Base-by-base conservation (phyloP, 345 rosid genomes). In the Theobroma cacao region DNA sequence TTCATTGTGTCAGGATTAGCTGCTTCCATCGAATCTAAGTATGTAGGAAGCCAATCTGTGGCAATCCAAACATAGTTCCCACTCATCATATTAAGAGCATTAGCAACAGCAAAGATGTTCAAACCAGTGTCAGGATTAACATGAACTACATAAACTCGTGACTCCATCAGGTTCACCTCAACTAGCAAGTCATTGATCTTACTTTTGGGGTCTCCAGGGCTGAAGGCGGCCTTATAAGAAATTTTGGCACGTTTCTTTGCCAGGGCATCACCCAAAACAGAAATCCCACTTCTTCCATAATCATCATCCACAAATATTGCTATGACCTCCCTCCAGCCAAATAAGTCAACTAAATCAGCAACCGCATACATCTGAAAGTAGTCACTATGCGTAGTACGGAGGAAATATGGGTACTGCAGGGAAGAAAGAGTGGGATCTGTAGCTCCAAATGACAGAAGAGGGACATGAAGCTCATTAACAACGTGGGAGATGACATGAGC, bases 51-150 rank as follows among this genome's bases (percentile, higher is more conserved):
- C 97, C 99, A 95, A 85, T 93, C 98, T 22, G 98, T 92, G 43
- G 99, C 86, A 64, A 95, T 93, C 99, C 99, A 95, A 66, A 95
- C 99, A 84, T 93, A 93, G 66, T 95, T 92, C 50, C 71, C 59
- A 71, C 43, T 75, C 88, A 82, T 90, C 99, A 95, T 95, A 17
- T 89, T 89, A 74, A 91, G 91, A 73, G 80, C 80, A 72, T 88
- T 90, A 59, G 99, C 99, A 4, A 75, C 84, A 26, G 93, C 82
- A 82, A 93, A 95, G 43, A 95, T 55, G 43, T 79, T 69, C 74
- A 93, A 79, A 75, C 99, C 99, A 0, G 97, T 81, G 82, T 93
- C 99, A 47, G 98, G 97, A 85, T 90, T 92, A 58, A 88, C 97
- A 73, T 95, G 99, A 17, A 93, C 95, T 47, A 93, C 92, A 85